A percentile compares a stretch with the other conserved stretches of the same genome.
phyloP scores from a whole-genome alignment of 2,329 filamentous ascomycete species.

The Neonectria coccinea region DNA sequence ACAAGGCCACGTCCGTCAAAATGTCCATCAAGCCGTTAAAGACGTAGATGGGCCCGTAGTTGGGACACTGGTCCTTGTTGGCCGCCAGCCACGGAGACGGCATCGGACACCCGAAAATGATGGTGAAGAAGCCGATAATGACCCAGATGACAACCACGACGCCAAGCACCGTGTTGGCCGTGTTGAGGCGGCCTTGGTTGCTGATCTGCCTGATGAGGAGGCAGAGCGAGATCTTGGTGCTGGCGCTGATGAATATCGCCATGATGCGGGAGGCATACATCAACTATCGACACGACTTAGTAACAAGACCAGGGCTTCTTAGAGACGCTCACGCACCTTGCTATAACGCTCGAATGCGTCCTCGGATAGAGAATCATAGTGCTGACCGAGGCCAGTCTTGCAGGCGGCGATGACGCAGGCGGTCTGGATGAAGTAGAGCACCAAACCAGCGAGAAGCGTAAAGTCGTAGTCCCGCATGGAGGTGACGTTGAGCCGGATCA shows the following conservation, averaged over 20 bases:
- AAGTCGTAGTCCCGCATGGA: slow-evolving; percentile 40
- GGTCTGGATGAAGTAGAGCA: slow-evolving; percentile 39
- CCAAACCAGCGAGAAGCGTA: slow-evolving; percentile 14
- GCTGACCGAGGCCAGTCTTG: slow-evolving; percentile 31
- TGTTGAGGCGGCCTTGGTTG: slow-evolving; percentile 29
- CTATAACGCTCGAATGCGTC: slow-evolving; percentile 26
- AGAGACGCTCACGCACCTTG: slow-evolving; percentile 27
- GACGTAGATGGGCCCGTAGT: slow-evolving; percentile 28
- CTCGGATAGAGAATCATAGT: slow-evolving; percentile 21
- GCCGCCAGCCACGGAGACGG: slow-evolving; percentile 35
- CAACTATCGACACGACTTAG: slow-evolving; percentile 24
- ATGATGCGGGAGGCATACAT: slow-evolving; percentile 39
- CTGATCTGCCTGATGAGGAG: slow-evolving; percentile 42
- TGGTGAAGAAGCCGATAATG: slow-evolving; percentile 31
- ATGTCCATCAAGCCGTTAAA: slow-evolving; percentile 38
- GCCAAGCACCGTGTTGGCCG: slow-evolving; percentile 31
- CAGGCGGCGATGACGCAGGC: slow-evolving; percentile 36
- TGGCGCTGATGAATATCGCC: slow-evolving; percentile 32
- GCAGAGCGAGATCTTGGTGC: slow-evolving; percentile 39
- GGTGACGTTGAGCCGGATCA: slow-evolving; percentile 42
- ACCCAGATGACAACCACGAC: slow-evolving; percentile 28
- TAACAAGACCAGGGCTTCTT: neutral
- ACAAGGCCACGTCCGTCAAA: slow-evolving; percentile 32
- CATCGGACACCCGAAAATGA: slow-evolving; percentile 33
- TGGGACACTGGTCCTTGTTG: slow-evolving; percentile 26